Evolutionary conservation across 257 asterid genomes (phyloP).

Genomic region (Buddleja alternifolia): DNA sequence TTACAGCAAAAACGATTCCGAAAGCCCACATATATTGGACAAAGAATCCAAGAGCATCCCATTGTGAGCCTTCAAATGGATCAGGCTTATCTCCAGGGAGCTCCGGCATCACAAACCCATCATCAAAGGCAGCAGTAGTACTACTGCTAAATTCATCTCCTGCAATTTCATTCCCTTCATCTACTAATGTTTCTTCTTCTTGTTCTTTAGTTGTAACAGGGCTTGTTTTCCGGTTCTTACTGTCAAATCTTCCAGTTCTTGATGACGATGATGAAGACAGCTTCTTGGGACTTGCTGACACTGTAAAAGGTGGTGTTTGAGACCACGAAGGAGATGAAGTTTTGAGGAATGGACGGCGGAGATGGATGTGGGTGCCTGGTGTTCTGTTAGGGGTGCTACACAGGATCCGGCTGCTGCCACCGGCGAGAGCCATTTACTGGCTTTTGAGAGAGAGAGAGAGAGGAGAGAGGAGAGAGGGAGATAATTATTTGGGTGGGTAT

Average conservation of each 20-base stretch:
- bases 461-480: constrained; percentile 3
- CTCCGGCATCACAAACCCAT: constrained; percentile 71
- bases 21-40: constrained; percentile 96
- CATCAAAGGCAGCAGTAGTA: constrained; percentile 42
- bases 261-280: constrained; percentile 45
- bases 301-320: constrained; percentile 41
- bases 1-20: constrained; percentile 85
- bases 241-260: constrained; percentile 70
- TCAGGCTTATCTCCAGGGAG: constrained; percentile 76
- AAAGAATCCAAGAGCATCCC: constrained; percentile 90
- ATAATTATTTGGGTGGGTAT: constrained; percentile 19
- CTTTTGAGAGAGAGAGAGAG: constrained; percentile 10
- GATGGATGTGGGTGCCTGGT: constrained; percentile 37
- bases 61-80: constrained; percentile 90
- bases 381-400: constrained; percentile 40
- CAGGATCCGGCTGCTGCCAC: constrained; percentile 52
- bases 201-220: constrained; percentile 56
- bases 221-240: constrained; percentile 63
- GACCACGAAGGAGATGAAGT: constrained; percentile 41
- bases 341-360: constrained; percentile 36
- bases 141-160: constrained; percentile 16
- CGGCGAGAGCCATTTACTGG: constrained; percentile 65
- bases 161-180: constrained; percentile 23
- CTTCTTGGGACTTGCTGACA: constrained; percentile 72
- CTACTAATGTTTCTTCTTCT: constrained; percentile 37